These are phyloP conservation scores for Platanthera guangdongensis DNA, from an alignment of 106 monocot species.

Conservation along the genomic window DNA sequence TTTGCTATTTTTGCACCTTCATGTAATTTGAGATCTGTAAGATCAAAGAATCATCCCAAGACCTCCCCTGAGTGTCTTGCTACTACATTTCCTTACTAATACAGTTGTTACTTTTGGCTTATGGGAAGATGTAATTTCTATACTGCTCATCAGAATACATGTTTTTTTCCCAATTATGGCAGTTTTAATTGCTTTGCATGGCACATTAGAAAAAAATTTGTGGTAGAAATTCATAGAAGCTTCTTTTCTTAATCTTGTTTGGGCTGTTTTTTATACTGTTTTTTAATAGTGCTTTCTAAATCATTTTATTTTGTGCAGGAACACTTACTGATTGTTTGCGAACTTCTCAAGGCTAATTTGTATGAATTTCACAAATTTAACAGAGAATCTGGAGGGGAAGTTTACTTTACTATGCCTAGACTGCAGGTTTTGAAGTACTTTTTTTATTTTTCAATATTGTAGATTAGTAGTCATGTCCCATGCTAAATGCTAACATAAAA, in stretches of 20 bases:
- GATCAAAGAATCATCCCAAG: not conserved
- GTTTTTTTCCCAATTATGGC: not conserved
- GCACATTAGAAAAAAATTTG: not conserved
- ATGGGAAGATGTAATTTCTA: not conserved
- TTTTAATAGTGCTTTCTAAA: not conserved
- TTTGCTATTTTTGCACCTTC: not conserved
- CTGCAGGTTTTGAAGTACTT: constrained; percentile 59
- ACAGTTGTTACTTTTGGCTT: not conserved
- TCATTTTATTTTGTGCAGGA: constrained; percentile 41
- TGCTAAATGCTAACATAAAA: not conserved
- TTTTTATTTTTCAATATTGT: not conserved
- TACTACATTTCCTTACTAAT: not conserved
- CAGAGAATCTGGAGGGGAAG: constrained; percentile 98
- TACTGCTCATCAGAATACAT: not conserved
- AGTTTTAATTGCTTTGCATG: not conserved
- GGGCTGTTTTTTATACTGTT: not conserved
- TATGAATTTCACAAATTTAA: constrained; percentile 99
- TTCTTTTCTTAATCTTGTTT: not conserved
- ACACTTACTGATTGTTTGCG: constrained; percentile 96
- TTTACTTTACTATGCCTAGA: constrained; percentile 99
- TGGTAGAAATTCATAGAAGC: not conserved
- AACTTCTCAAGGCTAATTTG: constrained; percentile 97
- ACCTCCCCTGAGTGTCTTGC: not conserved
- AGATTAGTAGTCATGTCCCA: constrained; percentile 1
- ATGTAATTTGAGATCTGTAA: constrained; percentile 1